phyloP scores from a whole-genome alignment of 352 stramenopile genomes.

The Thalassiosira mediterranea region DNA sequence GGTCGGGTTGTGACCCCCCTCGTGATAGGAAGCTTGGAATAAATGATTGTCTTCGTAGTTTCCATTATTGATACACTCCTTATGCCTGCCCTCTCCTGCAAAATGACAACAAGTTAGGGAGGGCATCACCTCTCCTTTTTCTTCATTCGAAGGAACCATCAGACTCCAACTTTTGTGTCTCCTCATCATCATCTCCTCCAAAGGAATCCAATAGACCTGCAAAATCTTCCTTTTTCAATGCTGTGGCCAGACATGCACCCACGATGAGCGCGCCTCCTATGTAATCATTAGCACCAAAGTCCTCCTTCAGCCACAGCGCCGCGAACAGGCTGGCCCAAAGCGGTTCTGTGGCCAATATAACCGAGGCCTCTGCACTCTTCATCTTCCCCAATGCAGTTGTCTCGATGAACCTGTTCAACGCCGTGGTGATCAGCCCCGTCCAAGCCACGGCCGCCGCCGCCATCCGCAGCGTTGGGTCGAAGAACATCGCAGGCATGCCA shows the following conservation, averaged over 20 bases:
- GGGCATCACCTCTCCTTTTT: too few relatives aligned
- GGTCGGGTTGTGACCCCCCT: too few relatives aligned
- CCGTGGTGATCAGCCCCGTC: constrained; percentile 82
- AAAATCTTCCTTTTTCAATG: constrained; percentile 37
- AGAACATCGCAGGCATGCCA: constrained; percentile 39
- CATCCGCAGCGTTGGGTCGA: constrained; percentile 50
- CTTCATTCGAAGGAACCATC: constrained; percentile 7
- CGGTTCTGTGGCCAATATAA: constrained; percentile 85
- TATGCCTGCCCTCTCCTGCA: too few relatives aligned
- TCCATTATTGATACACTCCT: too few relatives aligned
- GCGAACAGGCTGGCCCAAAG: constrained; percentile 84
- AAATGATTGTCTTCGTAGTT: too few relatives aligned
- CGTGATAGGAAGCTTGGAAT: too few relatives aligned
- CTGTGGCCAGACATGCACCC: constrained; percentile 66
- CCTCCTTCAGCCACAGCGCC: constrained; percentile 61
- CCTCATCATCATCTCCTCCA: background rate
- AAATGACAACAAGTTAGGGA: too few relatives aligned
- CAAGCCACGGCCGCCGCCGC: constrained; percentile 67
- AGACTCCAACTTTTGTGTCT: background rate
- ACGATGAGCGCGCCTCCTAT: constrained; percentile 79
- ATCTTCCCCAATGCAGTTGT: constrained; percentile 75
- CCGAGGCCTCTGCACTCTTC: constrained; percentile 71
- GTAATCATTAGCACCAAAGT: constrained; percentile 66
- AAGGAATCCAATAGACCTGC: constrained; percentile 8
- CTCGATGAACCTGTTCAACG: constrained; percentile 78